Conservation (phyloP, 2,329 filamentous ascomycete genomes). For the Xylariaceae sp. region DNA sequence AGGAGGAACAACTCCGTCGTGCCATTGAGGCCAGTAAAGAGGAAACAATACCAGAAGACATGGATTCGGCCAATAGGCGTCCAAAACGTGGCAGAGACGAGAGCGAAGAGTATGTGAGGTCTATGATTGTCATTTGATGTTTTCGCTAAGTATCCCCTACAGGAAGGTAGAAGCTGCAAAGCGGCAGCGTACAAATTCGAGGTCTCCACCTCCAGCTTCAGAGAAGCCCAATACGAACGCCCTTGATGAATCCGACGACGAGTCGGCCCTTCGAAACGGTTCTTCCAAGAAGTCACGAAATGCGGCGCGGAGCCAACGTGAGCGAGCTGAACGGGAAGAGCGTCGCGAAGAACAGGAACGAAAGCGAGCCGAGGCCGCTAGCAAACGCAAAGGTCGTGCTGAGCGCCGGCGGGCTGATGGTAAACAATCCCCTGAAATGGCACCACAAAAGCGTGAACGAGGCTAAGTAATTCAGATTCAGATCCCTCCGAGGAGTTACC, state of each 20-base stretch:
- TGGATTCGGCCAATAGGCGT: constrained; percentile 54
- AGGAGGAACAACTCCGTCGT: constrained; percentile 80
- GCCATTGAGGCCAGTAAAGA: constrained; percentile 95
- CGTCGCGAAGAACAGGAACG: constrained; percentile 70
- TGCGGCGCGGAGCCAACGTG: constrained; percentile 52
- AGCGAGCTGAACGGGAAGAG: constrained; percentile 65
- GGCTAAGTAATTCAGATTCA: constrained; percentile 52
- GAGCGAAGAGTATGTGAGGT: constrained; percentile 76
- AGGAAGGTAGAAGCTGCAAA: constrained; percentile 70
- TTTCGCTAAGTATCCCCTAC: constrained; percentile 23
- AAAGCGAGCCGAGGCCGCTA: constrained; percentile 67
- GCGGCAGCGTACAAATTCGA: constrained; percentile 76
- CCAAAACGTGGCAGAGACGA: constrained; percentile 83
- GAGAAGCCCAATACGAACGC: constrained; percentile 43
- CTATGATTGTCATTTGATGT: constrained; percentile 8
- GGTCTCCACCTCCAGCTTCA: constrained; percentile 57
- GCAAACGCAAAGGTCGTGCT: constrained; percentile 73
- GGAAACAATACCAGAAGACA: constrained; percentile 53
- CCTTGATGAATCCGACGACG: constrained; percentile 63
- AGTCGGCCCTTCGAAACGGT: constrained; percentile 58
- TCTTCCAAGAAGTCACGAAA: constrained; percentile 56
- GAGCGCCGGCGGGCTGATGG: constrained; percentile 78
- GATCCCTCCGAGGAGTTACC: constrained; percentile 65
- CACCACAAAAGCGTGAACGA: constrained; percentile 20
- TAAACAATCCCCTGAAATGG: constrained; percentile 33